Conservation (phyloP, 768 basidiomycete genomes). For the Heimioporus sp. region DNA sequence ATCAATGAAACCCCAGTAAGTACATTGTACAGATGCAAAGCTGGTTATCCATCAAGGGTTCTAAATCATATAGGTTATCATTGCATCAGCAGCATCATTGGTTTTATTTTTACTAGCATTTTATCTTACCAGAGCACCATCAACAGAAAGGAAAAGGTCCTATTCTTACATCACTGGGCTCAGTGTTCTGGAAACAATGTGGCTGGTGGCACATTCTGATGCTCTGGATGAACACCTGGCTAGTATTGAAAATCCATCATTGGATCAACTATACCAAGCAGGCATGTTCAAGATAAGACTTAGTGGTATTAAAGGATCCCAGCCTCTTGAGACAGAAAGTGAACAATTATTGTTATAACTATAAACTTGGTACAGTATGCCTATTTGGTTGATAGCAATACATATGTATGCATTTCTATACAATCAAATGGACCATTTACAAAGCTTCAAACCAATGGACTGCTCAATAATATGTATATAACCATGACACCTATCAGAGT, state of each 20-base stretch:
- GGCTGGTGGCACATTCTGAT: constrained; percentile 7
- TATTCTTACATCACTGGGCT: background rate
- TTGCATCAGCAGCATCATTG: constrained; percentile 9
- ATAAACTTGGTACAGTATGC: no score
- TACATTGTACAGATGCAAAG: background rate
- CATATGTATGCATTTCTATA: no score
- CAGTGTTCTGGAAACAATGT: constrained; percentile 12
- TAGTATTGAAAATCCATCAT: background rate
- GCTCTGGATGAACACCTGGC: background rate
- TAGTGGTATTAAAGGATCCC: background rate
- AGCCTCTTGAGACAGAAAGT: no score
- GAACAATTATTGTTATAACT: no score
- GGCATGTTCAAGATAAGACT: constrained; percentile 8
- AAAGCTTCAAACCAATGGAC: no score
- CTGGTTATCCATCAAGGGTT: background rate
- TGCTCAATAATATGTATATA: no score
- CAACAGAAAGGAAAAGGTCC: background rate
- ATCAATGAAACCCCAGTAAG: constrained; percentile 17
- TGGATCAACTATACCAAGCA: constrained; percentile 1
- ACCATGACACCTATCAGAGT: no score
- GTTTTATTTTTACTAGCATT: background rate
- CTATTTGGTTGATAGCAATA: no score
- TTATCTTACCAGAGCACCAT: background rate
- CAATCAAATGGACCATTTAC: no score
- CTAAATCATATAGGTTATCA: background rate